Percentiles rank a stretch among this genome's conserved stretches.
Evolutionary conservation across 257 asterid genomes (phyloP).

Genomic region (Rhazya stricta): DNA sequence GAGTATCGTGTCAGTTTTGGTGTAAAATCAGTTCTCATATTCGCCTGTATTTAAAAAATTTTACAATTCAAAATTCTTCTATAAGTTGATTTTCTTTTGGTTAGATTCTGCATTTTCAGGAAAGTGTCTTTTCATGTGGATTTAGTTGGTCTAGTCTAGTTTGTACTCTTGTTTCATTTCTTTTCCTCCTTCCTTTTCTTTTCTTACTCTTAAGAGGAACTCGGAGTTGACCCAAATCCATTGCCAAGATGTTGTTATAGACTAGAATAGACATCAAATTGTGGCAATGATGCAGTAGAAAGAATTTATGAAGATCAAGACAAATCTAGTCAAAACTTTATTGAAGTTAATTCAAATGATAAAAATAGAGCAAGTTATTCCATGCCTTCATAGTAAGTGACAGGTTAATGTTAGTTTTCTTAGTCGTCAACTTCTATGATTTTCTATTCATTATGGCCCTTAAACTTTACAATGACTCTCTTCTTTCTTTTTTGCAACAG

Average conservation of each 20-base stretch:
- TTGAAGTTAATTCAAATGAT: conserved; percentile 11
- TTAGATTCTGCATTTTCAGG: too few relatives aligned
- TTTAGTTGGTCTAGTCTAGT: background rate
- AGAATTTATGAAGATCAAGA: conserved; percentile 13
- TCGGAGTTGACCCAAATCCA: conserved; percentile 14
- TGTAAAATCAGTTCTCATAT: background rate
- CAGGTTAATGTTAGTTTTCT: conserved; percentile 11
- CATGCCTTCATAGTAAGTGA: conserved; percentile 11
- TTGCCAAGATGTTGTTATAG: conserved; percentile 13
- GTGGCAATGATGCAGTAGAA: conserved; percentile 17
- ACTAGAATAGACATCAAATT: conserved; percentile 4
- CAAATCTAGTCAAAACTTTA: conserved; percentile 16
- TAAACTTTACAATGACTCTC: conserved; percentile 8
- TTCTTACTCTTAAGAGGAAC: conserved; percentile 8
- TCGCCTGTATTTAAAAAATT: background rate
- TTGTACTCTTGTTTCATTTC: background rate
- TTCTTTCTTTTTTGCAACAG: conserved; percentile 13
- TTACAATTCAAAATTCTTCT: background rate
- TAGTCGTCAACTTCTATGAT: background rate
- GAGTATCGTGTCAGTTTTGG: background rate
- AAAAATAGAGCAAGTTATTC: conserved; percentile 13
- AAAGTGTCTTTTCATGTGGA: background rate
- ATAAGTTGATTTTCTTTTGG: background rate
- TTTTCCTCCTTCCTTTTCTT: background rate
- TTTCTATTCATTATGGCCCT: background rate